These are phyloP conservation scores for Brachypodium distachyon DNA, from an alignment of 202 grass and related monocot species.

Conservation along the genomic window DNA sequence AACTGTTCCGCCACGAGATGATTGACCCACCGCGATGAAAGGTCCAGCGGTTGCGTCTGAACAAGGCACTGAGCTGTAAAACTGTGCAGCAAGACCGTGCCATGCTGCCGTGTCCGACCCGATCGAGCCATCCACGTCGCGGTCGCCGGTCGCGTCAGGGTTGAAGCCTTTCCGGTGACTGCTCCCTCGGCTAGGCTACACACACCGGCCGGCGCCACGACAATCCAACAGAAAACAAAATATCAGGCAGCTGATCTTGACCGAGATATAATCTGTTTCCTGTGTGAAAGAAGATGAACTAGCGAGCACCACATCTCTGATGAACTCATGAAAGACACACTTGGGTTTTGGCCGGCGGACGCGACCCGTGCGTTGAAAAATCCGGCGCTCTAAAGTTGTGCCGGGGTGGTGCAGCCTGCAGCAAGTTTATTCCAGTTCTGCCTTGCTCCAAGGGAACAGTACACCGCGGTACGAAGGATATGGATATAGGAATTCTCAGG, in stretches of 20 bases:
- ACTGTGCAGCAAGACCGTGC: constrained; percentile 5
- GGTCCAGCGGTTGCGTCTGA: neutral
- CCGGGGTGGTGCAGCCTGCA: neutral
- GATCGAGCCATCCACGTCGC: constrained; percentile 12
- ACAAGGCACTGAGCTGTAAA: neutral
- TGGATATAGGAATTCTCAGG: neutral
- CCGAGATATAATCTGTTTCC: neutral
- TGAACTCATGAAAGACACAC: neutral
- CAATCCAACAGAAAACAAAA: neutral
- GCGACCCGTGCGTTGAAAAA: neutral
- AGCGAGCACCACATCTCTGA: neutral
- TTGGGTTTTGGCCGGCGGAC: neutral
- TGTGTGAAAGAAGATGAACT: neutral
- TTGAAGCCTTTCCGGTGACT: neutral
- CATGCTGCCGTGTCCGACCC: neutral
- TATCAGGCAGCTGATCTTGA: neutral
- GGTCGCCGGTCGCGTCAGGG: constrained; percentile 12
- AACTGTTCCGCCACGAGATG: neutral
- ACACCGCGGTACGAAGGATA: neutral
- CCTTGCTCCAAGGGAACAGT: too few relatives aligned
- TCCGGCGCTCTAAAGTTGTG: neutral
- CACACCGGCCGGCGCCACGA: neutral
- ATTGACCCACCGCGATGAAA: constrained; percentile 7
- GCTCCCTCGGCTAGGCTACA: neutral
- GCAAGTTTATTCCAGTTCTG: too few relatives aligned